Evolutionary conservation across 192 early-diverging fungal species (phyloP).

Genomic region (Funneliformis mosseae): DNA sequence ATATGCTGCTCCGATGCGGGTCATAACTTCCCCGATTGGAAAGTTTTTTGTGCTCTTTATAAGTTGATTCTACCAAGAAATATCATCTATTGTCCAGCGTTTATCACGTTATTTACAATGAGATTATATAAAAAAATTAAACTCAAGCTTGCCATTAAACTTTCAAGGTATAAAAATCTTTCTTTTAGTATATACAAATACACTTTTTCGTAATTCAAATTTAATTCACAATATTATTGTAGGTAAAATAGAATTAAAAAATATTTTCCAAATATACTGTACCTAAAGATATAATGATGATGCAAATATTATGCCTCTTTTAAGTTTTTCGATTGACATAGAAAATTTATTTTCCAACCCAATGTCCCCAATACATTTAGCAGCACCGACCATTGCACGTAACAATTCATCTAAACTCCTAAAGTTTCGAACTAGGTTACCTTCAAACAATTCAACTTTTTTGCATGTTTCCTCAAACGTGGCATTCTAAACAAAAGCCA

Average conservation of each 20-base stretch:
- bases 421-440: constrained; percentile 88
- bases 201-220: background rate
- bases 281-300: constrained; percentile 85
- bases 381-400: constrained; percentile 85
- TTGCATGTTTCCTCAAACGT: constrained; percentile 94
- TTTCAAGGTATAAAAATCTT: no score
- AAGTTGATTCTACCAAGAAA: no score
- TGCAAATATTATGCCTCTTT: constrained; percentile 97
- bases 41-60: no score
- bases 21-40: no score
- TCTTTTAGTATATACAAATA: background rate
- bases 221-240: no score
- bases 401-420: constrained; percentile 88
- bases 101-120: no score
- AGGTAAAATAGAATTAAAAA: no score
- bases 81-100: no score
- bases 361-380: constrained; percentile 92
- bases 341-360: constrained; percentile 95
- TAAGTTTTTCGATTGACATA: constrained; percentile 85
- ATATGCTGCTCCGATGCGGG: no score
- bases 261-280: background rate
- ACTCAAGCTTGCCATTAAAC: no score
- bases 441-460: constrained; percentile 95
- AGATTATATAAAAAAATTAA: no score
- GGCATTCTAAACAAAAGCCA: constrained; percentile 62